Percentiles rank a stretch among this genome's conserved stretches.
Evolutionary conservation across 1,139 yeast genomes (phyloP).

Genomic region (Blastobotrys aristatus): DNA sequence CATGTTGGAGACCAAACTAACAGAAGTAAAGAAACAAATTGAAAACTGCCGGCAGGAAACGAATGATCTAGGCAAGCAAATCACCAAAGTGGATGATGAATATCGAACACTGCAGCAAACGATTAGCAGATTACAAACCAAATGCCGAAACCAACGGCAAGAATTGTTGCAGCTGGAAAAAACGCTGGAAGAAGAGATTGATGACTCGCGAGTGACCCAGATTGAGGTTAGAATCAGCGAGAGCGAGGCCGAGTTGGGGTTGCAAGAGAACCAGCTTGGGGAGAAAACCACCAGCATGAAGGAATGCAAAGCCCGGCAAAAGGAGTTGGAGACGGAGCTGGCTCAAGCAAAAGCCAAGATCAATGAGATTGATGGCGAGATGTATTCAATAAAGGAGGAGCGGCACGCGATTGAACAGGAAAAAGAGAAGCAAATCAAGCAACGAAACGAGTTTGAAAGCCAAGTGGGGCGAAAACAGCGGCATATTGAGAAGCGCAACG

Average conservation of each 20-base stretch:
- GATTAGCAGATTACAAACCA: background rate
- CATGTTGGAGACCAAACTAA: background rate
- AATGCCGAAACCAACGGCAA: no score
- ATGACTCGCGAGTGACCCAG: background rate
- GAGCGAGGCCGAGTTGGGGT: background rate
- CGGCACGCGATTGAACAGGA: background rate
- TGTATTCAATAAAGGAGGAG: background rate
- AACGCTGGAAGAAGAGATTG: constrained; percentile 6
- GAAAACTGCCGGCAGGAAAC: background rate
- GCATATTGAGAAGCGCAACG: background rate
- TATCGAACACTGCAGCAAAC: background rate
- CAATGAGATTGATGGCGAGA: background rate
- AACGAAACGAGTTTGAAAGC: background rate
- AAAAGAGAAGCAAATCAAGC: background rate
- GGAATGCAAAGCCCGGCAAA: constrained; percentile 17
- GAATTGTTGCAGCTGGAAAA: constrained; percentile 6
- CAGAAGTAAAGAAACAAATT: background rate
- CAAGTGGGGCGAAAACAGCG: background rate
- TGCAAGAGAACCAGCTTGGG: background rate
- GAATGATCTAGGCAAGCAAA: background rate
- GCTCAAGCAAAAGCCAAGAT: background rate
- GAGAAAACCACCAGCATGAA: constrained; percentile 3
- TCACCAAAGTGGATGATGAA: background rate
- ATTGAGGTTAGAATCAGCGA: background rate
- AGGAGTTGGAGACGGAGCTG: background rate